Evolutionary conservation across 345 rosid species (phyloP), one percentile per base, ranked within the genome.

Genomic region (Psidium guajava): DNA sequence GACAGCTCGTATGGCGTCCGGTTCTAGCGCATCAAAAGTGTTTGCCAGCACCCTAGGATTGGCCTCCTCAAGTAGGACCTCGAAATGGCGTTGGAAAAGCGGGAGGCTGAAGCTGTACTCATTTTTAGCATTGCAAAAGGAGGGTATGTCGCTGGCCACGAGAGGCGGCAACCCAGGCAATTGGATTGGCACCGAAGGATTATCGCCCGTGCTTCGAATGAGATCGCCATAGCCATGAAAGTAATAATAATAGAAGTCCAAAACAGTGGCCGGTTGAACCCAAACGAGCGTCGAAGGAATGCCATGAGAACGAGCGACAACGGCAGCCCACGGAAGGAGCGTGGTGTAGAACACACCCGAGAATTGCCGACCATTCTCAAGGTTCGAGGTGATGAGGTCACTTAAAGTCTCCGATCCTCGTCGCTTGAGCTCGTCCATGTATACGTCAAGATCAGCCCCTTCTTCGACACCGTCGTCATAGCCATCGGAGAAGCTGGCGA

Each of bases 241-340:
- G 90, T 88, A 89, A 84, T 90, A 88, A 81, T 92, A 87, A 82
- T 93, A 94, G 69, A 93, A 84, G 83, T 86, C 93, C 1, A 94
- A 87, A 12, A 91, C 91, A 2, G 92, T 90, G 2, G 98, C 95
- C 0, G 96, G 91, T 21, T 96, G 98, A 32, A 88, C 88, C 93
- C 96, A 96, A 16, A 94, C 91, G 3, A 92, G 85, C 0, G 91
- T 85, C 0, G 90, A 54, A 0, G 94, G 94, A 36, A 93, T 87
- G 61, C 86, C 55, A 54, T 88, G 83, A 22, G 56, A 88, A 86
- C 92, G 92, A 80, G 96, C 95, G 83, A 90, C 92, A 18, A 83
- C 90, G 0, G 86, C 88, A 0, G 83, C 96, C 95, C 95, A 95
- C 0, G 92, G 93, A 16, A 94, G 89, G 11, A 92, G 88, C 0